These are phyloP conservation scores for Calonectria pseudoturangicola DNA, from an alignment of 2,329 filamentous ascomycete species.

Conservation along the genomic window DNA sequence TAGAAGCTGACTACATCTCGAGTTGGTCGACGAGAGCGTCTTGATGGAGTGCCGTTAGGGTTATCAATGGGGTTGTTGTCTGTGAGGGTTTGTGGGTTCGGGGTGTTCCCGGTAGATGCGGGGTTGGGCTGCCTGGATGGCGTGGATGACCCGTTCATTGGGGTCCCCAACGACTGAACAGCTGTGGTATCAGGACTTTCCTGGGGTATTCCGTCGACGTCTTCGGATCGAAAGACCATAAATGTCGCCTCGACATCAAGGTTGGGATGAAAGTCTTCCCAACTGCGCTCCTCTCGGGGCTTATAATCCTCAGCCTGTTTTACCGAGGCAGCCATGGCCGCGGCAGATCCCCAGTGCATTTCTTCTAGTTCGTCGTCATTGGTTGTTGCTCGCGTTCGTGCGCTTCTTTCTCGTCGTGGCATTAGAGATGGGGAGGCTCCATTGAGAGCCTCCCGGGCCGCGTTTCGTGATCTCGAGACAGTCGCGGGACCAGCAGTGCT, in stretches of 20 bases:
- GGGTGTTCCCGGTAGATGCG: conserved; percentile 65
- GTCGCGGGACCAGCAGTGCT: conserved; percentile 63
- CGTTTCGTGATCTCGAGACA: conserved; percentile 70
- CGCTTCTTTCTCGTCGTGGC: conserved; percentile 74
- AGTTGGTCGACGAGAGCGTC: conserved; percentile 66
- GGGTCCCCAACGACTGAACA: conserved; percentile 53
- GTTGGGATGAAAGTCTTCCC: conserved; percentile 98
- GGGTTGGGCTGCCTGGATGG: conserved; percentile 68
- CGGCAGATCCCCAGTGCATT: conserved; percentile 89
- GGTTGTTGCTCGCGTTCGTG: conserved; percentile 71
- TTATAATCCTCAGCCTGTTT: conserved; percentile 98
- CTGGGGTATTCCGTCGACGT: conserved; percentile 84
- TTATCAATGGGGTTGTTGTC: conserved; percentile 59
- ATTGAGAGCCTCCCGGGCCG: conserved; percentile 67
- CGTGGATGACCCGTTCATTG: conserved; percentile 65
- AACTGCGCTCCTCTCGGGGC: conserved; percentile 94
- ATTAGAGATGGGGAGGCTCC: conserved; percentile 64
- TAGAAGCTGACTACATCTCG: conserved; percentile 73
- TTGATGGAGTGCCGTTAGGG: conserved; percentile 58
- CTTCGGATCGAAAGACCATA: conserved; percentile 85
- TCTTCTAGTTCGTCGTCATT: conserved; percentile 72
- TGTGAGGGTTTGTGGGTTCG: conserved; percentile 60
- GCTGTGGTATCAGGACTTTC: conserved; percentile 62
- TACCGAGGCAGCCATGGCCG: conserved; percentile 89
- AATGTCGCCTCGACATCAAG: conserved; percentile 91